Evolutionary conservation across 768 basidiomycete genomes (phyloP), one percentile per base, ranked within the genome.

Genomic region (Rubroboletus satanas): DNA sequence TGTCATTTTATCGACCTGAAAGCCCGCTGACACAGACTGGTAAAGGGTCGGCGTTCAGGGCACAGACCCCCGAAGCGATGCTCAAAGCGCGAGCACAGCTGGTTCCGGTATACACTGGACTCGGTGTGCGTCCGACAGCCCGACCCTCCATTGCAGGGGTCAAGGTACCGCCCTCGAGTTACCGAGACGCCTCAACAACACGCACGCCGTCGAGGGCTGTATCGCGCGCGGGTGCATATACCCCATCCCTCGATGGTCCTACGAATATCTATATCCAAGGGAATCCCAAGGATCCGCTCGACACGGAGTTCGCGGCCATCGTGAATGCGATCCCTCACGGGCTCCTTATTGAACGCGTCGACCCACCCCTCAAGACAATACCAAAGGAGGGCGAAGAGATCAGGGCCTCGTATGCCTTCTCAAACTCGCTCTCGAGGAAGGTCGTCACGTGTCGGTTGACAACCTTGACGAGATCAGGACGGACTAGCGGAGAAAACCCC

Each of bases 341-440:
- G 12, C 74, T 95, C 56, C 66, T 85, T 21, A 78, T 94, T 50
- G 87, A 90, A 64, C 84, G 93, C 4, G 76, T 93, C 17, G 93
- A 96, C 65, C 84, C 90, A 17, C 89, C 84, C 9, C 65, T 93
- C 61, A 80, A 77, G 61, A 76, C 72, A 51, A 66, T 81, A 11
- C 88, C 87, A 21, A 82, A 80, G 61, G 84, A 83, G 50, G 87
- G 86, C 26, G 85, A 90, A 68, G 91, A 93, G 71, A 76, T 91
- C 62, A 82, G 84, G 64, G 93, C 91, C 7, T 84, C 90, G 66
- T 95, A 94, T 72, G 83, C 86, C 35, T 85, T 94, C 67, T 83
- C 88, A 58, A 92, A 83, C 61, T 68, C 83, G 57, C 70, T 92
- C 60, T 81, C 83, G 59, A 77, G 83, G 61, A 93, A 91, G 75